phyloP scores from a whole-genome alignment of 2,329 filamentous ascomycete genomes.

The Arthrobotrys musiformis region DNA sequence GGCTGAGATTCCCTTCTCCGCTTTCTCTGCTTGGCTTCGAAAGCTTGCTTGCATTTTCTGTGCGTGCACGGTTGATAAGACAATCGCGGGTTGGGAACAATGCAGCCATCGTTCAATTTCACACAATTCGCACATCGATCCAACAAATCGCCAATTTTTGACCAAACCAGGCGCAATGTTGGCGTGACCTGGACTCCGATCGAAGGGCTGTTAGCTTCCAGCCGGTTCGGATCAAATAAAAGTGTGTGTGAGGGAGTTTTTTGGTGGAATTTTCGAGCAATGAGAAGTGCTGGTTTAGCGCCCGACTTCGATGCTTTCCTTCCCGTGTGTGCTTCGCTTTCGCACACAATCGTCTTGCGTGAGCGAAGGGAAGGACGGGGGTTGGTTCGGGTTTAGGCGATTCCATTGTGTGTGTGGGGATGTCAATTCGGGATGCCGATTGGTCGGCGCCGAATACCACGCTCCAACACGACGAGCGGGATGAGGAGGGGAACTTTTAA shows the following conservation, averaged over 20 bases:
- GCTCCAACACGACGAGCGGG: not conserved
- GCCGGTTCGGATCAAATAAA: not conserved
- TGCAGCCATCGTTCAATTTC: not conserved
- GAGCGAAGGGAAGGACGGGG: not conserved
- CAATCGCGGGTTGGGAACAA: not conserved
- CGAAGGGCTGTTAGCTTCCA: not conserved
- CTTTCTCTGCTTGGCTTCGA: not conserved
- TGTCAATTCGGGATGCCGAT: not conserved
- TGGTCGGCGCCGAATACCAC: constrained; percentile 16
- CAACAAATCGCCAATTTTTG: not conserved
- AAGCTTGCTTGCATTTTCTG: not conserved
- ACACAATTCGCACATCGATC: not conserved
- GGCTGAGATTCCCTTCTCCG: constrained; percentile 4
- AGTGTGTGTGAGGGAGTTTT: constrained; percentile 30
- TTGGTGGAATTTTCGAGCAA: constrained; percentile 27
- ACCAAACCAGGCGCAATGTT: not conserved
- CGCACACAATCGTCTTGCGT: too few species aligned
- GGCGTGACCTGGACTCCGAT: not conserved
- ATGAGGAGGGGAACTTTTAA: not conserved
- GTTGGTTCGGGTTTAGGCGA: constrained; percentile 5
- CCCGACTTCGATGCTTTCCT: not conserved
- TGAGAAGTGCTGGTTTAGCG: constrained; percentile 44
- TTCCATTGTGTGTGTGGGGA: not conserved
- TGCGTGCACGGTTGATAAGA: not conserved
- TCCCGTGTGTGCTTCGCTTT: not conserved